phyloP scores from a whole-genome alignment of 441 rosid genomes.

The Brassica hybrid region DNA sequence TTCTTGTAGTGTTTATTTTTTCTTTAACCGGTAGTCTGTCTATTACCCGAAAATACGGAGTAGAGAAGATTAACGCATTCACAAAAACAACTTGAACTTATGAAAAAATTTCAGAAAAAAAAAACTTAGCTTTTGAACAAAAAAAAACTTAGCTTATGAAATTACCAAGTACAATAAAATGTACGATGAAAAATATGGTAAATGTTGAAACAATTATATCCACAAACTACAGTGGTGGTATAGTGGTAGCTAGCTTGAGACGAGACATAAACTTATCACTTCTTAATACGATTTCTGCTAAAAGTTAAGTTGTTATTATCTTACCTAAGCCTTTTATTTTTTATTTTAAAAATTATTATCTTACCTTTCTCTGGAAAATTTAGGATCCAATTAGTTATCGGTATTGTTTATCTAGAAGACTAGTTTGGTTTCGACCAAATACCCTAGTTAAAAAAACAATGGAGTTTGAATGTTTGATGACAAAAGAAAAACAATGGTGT shows the following conservation, averaged over 20 bases:
- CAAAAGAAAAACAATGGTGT: too few relatives aligned
- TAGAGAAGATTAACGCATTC: not conserved
- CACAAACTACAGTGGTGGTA: not conserved
- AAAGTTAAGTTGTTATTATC: not conserved
- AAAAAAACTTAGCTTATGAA: not conserved
- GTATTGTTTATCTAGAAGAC: not conserved
- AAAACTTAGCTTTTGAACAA: not conserved
- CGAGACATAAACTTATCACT: not conserved
- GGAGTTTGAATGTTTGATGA: too few relatives aligned
- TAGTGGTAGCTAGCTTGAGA: not conserved
- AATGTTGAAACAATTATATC: not conserved
- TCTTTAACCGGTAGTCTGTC: not conserved
- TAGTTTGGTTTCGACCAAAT: not conserved
- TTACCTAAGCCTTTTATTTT: too few relatives aligned
- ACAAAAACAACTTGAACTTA: constrained; percentile 7
- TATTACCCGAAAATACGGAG: not conserved
- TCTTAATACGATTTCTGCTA: not conserved
- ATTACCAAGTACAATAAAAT: not conserved
- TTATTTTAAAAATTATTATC: too few relatives aligned
- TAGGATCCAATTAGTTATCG: not conserved
- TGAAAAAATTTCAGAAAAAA: not conserved
- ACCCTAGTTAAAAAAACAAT: not conserved
- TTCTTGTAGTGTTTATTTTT: not conserved
- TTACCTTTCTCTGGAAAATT: not conserved
- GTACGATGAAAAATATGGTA: not conserved